Evolutionary conservation across 352 stramenopile genomes (phyloP).

Genomic region (Globisporangium acanthophoron): DNA sequence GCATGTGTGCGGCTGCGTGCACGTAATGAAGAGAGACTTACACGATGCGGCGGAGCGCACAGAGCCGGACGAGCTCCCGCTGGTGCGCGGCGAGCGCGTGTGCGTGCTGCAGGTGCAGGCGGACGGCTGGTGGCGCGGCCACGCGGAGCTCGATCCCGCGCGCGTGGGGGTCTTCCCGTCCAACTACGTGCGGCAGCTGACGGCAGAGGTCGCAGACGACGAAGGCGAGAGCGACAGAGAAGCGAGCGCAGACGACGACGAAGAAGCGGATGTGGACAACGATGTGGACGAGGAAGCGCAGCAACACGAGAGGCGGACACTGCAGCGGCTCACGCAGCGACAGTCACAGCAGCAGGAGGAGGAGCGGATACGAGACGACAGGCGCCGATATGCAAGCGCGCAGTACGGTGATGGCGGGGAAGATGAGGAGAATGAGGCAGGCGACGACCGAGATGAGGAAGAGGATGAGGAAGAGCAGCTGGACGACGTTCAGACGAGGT

Average conservation of each 20-base stretch:
- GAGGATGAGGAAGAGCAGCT: slow-evolving; percentile 1
- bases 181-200: slow-evolving; percentile 50
- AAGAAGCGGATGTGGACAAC: neutral
- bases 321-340: slow-evolving; percentile 16
- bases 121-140: slow-evolving; percentile 62
- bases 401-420: neutral
- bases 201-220: neutral
- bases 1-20: neutral
- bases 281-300: neutral
- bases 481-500: no score
- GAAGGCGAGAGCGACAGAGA: neutral
- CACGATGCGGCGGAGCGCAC: neutral
- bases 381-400: no score
- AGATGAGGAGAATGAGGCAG: slow-evolving; percentile 6
- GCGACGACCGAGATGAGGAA: slow-evolving; percentile 1
- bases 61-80: slow-evolving; percentile 56
- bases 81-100: slow-evolving; percentile 37
- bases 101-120: slow-evolving; percentile 46
- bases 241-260: neutral
- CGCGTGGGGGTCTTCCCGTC: slow-evolving; percentile 48
- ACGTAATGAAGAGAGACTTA: neutral
- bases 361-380: neutral
- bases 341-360: slow-evolving; percentile 6
- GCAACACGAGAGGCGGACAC: slow-evolving; percentile 1
- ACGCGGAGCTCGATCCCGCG: slow-evolving; percentile 20